Conservation (phyloP, 202 grass and related monocot genomes). For the Bolboschoenoplectus hybrid region DNA sequence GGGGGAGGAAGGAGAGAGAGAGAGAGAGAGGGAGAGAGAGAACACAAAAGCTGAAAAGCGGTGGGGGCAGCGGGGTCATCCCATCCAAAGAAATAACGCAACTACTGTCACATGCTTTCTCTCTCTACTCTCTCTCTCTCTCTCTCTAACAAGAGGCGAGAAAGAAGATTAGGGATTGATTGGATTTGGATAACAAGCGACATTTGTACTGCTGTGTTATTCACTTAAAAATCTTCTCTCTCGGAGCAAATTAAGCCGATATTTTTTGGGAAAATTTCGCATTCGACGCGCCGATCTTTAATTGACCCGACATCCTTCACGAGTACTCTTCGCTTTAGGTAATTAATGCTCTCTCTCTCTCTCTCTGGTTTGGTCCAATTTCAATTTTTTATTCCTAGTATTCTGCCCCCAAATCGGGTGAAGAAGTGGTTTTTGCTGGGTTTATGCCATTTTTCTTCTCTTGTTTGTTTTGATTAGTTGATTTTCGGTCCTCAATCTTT, state of each 20-base stretch:
- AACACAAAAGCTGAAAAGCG: conserved; percentile 14
- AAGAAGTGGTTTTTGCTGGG: not conserved
- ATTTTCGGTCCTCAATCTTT: not conserved
- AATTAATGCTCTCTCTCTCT: conserved; percentile 24
- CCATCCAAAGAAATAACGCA: not conserved
- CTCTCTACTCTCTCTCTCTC: conserved; percentile 11
- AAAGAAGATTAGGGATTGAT: not conserved
- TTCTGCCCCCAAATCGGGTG: not conserved
- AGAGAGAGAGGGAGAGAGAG: not conserved
- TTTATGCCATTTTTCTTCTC: conserved; percentile 26
- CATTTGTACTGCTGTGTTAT: not conserved
- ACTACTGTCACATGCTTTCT: conserved; percentile 28
- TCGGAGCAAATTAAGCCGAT: not conserved
- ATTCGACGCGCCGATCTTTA: conserved; percentile 34
- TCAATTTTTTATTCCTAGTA: conserved; percentile 1
- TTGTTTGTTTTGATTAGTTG: not conserved
- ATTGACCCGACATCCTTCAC: conserved; percentile 37
- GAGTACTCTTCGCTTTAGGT: conserved; percentile 27
- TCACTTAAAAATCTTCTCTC: not conserved
- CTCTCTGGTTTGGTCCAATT: not conserved
- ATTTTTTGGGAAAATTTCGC: not conserved
- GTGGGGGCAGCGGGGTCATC: not conserved
- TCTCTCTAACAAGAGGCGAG: conserved; percentile 3
- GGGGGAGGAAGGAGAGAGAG: not conserved
- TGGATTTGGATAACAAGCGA: conserved; percentile 13